A percentile compares a stretch with the other conserved stretches of the same genome.
Conservation (phyloP, 768 basidiomycete genomes). For the Agaricus blazei region DNA sequence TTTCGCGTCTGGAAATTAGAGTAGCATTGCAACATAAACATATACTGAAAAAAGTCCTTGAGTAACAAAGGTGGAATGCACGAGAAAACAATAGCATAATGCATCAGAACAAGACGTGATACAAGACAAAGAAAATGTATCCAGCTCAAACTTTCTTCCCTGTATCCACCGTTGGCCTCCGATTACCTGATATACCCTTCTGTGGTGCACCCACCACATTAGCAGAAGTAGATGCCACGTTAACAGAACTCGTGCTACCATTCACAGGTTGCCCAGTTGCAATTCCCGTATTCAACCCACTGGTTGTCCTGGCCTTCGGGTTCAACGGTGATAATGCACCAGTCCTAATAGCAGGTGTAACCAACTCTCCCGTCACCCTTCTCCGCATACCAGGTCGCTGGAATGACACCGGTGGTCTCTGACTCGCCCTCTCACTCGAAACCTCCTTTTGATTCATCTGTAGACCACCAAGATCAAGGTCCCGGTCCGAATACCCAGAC, state of each 20-base stretch:
- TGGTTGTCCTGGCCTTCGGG: slow-evolving; percentile 56
- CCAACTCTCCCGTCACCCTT: slow-evolving; percentile 53
- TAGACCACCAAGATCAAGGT: slow-evolving; percentile 17
- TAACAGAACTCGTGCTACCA: slow-evolving; percentile 10
- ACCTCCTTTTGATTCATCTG: slow-evolving; percentile 24
- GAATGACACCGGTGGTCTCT: slow-evolving; percentile 16
- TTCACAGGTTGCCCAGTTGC: slow-evolving; percentile 10
- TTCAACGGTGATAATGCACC: slow-evolving; percentile 70
- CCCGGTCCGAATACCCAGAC: slow-evolving; percentile 40
- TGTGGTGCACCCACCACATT: slow-evolving; percentile 17
- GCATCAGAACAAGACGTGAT: background rate
- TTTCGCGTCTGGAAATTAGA: background rate
- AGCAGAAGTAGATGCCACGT: background rate
- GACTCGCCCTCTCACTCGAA: slow-evolving; percentile 16
- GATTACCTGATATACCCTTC: slow-evolving; percentile 15
- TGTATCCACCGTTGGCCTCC: slow-evolving; percentile 25
- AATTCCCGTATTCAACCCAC: slow-evolving; percentile 27
- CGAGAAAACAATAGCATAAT: background rate
- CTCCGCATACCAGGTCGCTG: slow-evolving; percentile 50
- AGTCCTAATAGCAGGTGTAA: slow-evolving; percentile 28
- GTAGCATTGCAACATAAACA: background rate
- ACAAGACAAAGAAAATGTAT: slow-evolving; percentile 1
- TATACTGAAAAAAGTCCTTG: background rate
- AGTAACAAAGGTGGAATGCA: background rate
- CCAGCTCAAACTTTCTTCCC: slow-evolving; percentile 18